Conservation (phyloP, 108 stramenopile genomes). For the Skeletonema marinoi region DNA sequence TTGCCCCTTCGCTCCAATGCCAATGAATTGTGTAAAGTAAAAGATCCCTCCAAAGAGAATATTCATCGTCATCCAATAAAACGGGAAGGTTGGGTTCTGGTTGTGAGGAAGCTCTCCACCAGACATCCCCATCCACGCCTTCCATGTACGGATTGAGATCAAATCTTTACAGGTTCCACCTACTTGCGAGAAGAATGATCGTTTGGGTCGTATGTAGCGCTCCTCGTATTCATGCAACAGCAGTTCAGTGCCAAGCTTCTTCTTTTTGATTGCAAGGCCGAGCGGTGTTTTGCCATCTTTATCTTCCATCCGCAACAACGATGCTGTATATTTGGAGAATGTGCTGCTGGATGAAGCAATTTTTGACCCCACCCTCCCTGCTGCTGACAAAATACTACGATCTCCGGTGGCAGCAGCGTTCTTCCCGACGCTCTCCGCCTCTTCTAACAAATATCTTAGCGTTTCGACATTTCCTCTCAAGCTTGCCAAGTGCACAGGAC, state of each 20-base stretch:
- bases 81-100: conserved; percentile 72
- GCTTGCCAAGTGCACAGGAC: conserved; percentile 91
- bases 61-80: conserved; percentile 67
- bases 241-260: conserved; percentile 64
- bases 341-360: conserved; percentile 6
- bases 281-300: conserved; percentile 80
- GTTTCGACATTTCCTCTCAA: conserved; percentile 88
- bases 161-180: conserved; percentile 34
- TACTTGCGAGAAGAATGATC: conserved; percentile 32
- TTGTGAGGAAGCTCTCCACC: conserved; percentile 56
- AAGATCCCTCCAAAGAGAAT: conserved; percentile 50
- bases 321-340: conserved; percentile 19
- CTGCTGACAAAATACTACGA: conserved; percentile 22
- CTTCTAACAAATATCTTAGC: conserved; percentile 74
- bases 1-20: conserved; percentile 34
- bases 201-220: conserved; percentile 29
- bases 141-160: conserved; percentile 62
- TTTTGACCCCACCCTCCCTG: conserved; percentile 44
- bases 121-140: conserved; percentile 74
- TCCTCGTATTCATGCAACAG: conserved; percentile 65
- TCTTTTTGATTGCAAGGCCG: conserved; percentile 82
- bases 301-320: conserved; percentile 58
- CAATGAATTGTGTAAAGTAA: conserved; percentile 47
- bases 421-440: conserved; percentile 28
- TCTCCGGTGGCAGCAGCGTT: neutral